Percentiles rank a stretch among this genome's conserved stretches.
phyloP scores from a whole-genome alignment of 495 filamentous ascomycete species.

The Penicillium dipodomyicola region DNA sequence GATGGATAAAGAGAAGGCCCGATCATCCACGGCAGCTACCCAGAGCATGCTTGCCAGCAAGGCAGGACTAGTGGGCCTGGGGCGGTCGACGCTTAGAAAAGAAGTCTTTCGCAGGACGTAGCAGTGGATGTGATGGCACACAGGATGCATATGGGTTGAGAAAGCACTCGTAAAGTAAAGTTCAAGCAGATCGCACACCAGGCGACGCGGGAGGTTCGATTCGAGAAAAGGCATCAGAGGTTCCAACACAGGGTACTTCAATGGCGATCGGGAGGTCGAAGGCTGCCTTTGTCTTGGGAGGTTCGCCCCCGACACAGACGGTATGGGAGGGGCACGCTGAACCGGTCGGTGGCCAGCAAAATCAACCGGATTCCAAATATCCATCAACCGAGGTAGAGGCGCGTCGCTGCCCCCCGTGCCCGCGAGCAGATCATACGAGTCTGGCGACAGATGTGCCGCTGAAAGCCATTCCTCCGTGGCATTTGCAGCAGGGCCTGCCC shows the following conservation, averaged over 20 bases:
- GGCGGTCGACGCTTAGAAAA: slow-evolving; percentile 75
- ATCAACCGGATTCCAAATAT: slow-evolving; percentile 40
- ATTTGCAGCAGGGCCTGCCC: slow-evolving; percentile 16
- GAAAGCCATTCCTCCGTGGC: slow-evolving; percentile 44
- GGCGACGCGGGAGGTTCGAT: slow-evolving; percentile 66
- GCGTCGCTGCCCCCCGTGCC: slow-evolving; percentile 29
- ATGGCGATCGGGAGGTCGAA: slow-evolving; percentile 26
- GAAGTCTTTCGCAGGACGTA: slow-evolving; percentile 89
- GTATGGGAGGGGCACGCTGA: slow-evolving; percentile 9
- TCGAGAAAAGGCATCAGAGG: slow-evolving; percentile 77
- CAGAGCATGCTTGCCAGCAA: slow-evolving; percentile 92
- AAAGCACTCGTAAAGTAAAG: slow-evolving; percentile 86
- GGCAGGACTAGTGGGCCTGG: slow-evolving; percentile 80
- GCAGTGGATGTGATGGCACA: slow-evolving; percentile 87
- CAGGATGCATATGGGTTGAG: slow-evolving; percentile 79
- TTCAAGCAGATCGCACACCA: slow-evolving; percentile 84
- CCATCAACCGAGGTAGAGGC: slow-evolving; percentile 36
- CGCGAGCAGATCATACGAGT: slow-evolving; percentile 36
- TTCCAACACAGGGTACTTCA: slow-evolving; percentile 82
- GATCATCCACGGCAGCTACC: slow-evolving; percentile 89
- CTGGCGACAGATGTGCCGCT: slow-evolving; percentile 39
- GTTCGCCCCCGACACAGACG: slow-evolving; percentile 13
- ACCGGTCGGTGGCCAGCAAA: slow-evolving; percentile 22
- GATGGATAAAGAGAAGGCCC: slow-evolving; percentile 81
- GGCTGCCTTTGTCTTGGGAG: slow-evolving; percentile 18